These are phyloP conservation scores for Oryza coarctata DNA, from an alignment of 176 grass and related monocot genomes.

Conservation along the genomic window DNA sequence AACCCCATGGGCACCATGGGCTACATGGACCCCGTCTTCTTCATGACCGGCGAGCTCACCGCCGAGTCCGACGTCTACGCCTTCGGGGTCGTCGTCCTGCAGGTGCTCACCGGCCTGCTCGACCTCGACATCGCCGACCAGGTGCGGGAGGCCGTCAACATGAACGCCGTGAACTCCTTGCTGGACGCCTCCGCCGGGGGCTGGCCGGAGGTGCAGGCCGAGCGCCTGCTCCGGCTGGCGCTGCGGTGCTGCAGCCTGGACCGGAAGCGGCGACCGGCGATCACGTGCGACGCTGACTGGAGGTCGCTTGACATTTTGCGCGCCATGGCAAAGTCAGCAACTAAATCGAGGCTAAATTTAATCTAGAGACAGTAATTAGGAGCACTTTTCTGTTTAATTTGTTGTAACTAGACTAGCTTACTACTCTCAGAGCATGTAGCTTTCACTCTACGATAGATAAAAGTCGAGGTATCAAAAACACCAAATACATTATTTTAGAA, in stretches of 20 bases:
- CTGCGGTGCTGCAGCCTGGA: conserved; percentile 50
- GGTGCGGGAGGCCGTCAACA: conserved; percentile 33
- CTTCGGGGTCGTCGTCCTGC: conserved; percentile 41
- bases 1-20: conserved; percentile 50
- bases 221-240: conserved; percentile 34
- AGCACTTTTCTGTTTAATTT: no score
- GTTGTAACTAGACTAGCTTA: no score
- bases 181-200: conserved; percentile 44
- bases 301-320: conserved; percentile 37
- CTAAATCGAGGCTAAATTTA: no score
- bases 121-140: conserved; percentile 43
- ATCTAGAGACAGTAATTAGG: no score
- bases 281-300: conserved; percentile 42
- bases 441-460: no score
- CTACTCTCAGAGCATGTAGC: no score
- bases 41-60: conserved; percentile 48
- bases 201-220: conserved; percentile 48
- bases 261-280: conserved; percentile 39
- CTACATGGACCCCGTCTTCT: conserved; percentile 60
- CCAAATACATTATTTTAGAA: neutral
- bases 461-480: no score
- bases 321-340: conserved; percentile 8
- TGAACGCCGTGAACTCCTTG: conserved; percentile 13
- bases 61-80: conserved; percentile 54
- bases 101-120: conserved; percentile 41